A percentile compares a stretch with the other conserved stretches of the same genome.
Conservation (phyloP, 352 stramenopile species). For the Aphanomyces cochlioides region DNA sequence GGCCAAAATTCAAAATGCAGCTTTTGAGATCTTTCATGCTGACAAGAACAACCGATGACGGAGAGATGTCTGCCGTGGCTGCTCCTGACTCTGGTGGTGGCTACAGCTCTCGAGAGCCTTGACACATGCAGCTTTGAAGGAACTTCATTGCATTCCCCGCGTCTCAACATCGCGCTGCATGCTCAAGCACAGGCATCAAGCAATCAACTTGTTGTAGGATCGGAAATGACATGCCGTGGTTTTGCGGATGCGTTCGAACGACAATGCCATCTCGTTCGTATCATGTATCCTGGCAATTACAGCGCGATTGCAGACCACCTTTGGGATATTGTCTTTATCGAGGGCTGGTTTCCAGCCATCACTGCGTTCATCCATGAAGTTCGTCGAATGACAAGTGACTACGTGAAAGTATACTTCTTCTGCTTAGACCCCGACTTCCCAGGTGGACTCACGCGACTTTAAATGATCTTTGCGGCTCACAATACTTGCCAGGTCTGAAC, state of each 20-base stretch:
- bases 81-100: too few species aligned
- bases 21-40: too few species aligned
- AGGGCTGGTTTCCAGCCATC: slow-evolving; percentile 38
- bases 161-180: slow-evolving; percentile 34
- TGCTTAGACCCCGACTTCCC: slow-evolving; percentile 40
- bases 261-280: slow-evolving; percentile 23
- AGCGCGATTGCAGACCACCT: slow-evolving; percentile 2
- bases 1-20: too few species aligned
- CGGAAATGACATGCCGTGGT: slow-evolving; percentile 37
- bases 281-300: slow-evolving; percentile 37
- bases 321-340: slow-evolving; percentile 41
- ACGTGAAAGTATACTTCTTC: slow-evolving; percentile 35
- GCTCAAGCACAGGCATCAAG: slow-evolving; percentile 34
- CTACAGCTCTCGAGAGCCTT: too few species aligned
- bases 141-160: too few species aligned
- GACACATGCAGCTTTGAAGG: too few species aligned
- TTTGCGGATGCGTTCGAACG: slow-evolving; percentile 31
- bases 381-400: slow-evolving; percentile 3
- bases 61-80: too few species aligned
- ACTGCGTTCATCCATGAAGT: slow-evolving; percentile 36
- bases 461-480: slow-evolving; percentile 1
- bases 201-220: slow-evolving; percentile 34
- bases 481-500: slow-evolving; percentile 20
- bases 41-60: too few species aligned
- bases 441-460: slow-evolving; percentile 4